Conservation (phyloP, 108 stramenopile genomes). For the Pelagomonas calceolata region DNA sequence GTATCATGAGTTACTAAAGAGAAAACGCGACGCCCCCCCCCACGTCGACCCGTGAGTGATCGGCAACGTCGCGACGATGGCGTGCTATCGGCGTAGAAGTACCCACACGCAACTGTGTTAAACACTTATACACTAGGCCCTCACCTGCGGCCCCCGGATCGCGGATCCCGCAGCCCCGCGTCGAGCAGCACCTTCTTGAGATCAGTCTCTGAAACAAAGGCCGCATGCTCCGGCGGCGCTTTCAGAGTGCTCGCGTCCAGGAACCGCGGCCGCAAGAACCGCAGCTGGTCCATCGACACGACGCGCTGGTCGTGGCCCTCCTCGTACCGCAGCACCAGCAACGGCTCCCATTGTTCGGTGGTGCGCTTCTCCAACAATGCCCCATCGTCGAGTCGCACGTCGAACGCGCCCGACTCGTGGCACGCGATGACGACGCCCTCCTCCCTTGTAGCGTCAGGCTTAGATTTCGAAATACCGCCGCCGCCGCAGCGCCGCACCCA, state of each 20-base stretch:
- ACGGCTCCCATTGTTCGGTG: neutral
- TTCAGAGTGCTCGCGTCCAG: neutral
- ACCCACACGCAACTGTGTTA: no score
- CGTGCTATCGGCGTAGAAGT: no score
- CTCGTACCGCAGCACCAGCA: neutral
- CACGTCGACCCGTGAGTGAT: no score
- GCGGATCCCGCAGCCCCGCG: no score
- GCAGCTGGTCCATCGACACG: neutral
- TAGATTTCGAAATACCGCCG: neutral
- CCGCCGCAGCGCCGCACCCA: neutral
- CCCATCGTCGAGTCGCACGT: neutral
- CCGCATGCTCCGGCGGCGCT: no score
- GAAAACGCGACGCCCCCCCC: no score
- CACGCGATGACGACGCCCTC: neutral
- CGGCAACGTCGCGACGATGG: no score
- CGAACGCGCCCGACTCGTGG: neutral
- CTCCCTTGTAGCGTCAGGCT: neutral
- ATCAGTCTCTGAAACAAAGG: no score
- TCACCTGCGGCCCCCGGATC: no score
- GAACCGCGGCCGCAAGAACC: neutral
- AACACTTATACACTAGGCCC: no score
- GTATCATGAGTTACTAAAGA: no score
- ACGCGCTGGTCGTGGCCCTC: neutral
- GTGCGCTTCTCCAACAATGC: neutral
- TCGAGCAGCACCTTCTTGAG: no score